Evolutionary conservation across 306 rosid genomes (phyloP), one percentile per base, ranked within the genome.

Genomic region (Acacia acuminata): DNA sequence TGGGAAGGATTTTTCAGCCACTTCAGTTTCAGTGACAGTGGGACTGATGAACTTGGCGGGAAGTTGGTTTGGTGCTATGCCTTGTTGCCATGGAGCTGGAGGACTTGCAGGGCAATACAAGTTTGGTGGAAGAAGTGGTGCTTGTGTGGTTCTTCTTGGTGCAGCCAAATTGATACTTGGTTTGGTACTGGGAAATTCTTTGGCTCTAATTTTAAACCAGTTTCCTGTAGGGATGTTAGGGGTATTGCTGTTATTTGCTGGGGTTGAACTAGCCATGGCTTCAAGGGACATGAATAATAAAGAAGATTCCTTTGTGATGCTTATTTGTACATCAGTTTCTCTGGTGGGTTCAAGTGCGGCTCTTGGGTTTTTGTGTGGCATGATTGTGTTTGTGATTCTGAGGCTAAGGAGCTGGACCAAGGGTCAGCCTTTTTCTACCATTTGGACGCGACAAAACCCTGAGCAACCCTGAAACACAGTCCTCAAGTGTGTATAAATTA

Each of bases 41-140:
- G 65, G 65, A 9, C 32, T 58, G 13, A 58, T 58, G 65, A 58
- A 58, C 65, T 9, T 58, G 30, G 65, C 15, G 13, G 65, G 65
- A 58, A 58, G 65, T 22, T 58, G 65, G 65, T 58, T 58, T 58
- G 65, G 65, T 58, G 65, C 65, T 22, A 58, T 58, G 65, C 65
- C 65, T n/a, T 58, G 65, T 15, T 58, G 65, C 30, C 65, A 58
- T 22, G 65, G 65, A 22, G 65, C 65, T 3, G 65, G 65, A 7
- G 65, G 65, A 58, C 65, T 58, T n/a, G 65, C 65, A 9, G 65
- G 65, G 10, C 65, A 58, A 58, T 58, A 58, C 65, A 58, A 58
- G 13, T 58, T 58, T n/a, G 65, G 65, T 10, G 65, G 65, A 58
- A 58, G 65, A 58, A 58, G 65, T 58, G 65, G 65, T 22, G 65